A percentile compares a stretch with the other conserved stretches of the same genome.
Evolutionary conservation across 2,329 filamentous ascomycete species (phyloP).

Genomic region (Pseudogymnoascus sp.): DNA sequence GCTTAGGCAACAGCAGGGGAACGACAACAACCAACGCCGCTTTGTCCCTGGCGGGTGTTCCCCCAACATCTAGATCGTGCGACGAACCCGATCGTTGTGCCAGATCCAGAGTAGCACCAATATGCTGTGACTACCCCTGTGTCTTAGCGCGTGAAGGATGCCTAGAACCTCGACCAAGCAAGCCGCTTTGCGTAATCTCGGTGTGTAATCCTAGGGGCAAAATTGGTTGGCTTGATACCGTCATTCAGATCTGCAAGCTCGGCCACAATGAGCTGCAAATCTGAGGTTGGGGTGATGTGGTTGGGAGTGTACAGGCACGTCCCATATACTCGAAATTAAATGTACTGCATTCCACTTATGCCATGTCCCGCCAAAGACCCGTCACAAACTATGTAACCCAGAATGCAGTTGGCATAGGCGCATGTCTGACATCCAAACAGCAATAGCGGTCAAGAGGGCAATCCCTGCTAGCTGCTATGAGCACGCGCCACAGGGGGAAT

Average conservation of each 20-base stretch:
- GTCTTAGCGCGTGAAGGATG: not conserved
- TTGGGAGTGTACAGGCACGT: not conserved
- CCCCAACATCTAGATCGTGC: conserved; percentile 2
- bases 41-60: not conserved
- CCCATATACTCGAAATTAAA: not conserved
- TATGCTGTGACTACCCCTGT: not conserved
- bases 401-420: not conserved
- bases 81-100: not conserved
- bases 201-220: not conserved
- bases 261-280: not conserved
- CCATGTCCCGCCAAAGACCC: not conserved
- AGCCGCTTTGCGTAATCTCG: not conserved
- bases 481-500: not conserved
- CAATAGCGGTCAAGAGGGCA: not conserved
- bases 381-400: not conserved
- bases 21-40: not conserved
- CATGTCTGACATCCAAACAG: not conserved
- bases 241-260: not conserved
- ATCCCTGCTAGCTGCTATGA: not conserved
- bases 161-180: not conserved
- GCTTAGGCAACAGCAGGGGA: not conserved
- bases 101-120: not conserved
- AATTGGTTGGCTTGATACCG: not conserved
- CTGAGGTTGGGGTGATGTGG: not conserved
- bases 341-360: not conserved